Percentiles rank a stretch among this genome's conserved stretches.
These are phyloP conservation scores for Jaminaea rosea DNA, from an alignment of 1,284 basidiomycete species.

Conservation along the genomic window DNA sequence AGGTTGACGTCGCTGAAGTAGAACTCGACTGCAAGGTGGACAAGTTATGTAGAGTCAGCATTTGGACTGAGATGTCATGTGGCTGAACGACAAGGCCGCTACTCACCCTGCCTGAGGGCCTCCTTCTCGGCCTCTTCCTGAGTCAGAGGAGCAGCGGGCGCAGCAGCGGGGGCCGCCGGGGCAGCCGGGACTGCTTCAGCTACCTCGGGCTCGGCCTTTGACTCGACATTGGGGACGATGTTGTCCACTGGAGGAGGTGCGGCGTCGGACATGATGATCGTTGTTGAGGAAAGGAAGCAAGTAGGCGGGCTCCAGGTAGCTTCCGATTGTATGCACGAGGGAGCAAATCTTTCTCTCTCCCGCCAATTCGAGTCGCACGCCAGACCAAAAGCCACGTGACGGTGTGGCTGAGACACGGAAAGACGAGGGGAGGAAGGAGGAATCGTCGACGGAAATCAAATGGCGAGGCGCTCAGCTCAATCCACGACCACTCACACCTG, in stretches of 20 bases:
- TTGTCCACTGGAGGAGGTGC: too few relatives aligned
- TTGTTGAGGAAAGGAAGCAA: background rate
- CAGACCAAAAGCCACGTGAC: background rate
- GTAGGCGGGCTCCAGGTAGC: too few relatives aligned
- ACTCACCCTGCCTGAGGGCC: background rate
- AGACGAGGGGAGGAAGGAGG: background rate
- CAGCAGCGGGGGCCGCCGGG: background rate
- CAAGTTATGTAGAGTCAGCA: too few relatives aligned
- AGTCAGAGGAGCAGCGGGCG: background rate
- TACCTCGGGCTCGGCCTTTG: background rate
- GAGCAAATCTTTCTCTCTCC: background rate
- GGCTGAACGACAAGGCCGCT: background rate
- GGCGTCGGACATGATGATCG: background rate
- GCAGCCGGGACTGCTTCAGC: background rate
- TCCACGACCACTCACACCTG: too few relatives aligned
- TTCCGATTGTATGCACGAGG: background rate
- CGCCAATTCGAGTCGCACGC: background rate
- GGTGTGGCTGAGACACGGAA: background rate
- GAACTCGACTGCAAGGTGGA: slow-evolving; percentile 81
- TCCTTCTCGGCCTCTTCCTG: slow-evolving; percentile 1
- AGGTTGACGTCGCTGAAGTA: slow-evolving; percentile 85
- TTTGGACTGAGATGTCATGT: background rate
- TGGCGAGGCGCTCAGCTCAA: too few relatives aligned
- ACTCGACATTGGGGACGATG: too few relatives aligned
- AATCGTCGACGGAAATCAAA: too few relatives aligned